A percentile compares a stretch with the other conserved stretches of the same genome.
phyloP scores from a whole-genome alignment of 2,329 filamentous ascomycete genomes.

The Epicoccum sorghinum region DNA sequence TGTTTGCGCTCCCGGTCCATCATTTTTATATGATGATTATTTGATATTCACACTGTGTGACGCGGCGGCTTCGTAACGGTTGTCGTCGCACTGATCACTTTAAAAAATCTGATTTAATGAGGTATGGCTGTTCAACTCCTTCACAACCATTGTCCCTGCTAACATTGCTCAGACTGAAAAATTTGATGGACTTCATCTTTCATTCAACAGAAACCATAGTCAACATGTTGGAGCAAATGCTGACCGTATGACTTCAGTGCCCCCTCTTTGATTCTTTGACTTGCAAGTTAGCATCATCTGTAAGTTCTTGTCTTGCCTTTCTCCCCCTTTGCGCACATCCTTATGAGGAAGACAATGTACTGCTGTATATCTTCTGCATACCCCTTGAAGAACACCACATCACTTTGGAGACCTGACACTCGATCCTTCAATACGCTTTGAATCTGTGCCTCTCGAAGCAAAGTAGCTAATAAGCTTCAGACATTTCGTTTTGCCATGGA shows the following conservation, averaged over 20 bases:
- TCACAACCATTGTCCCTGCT: conserved; percentile 19
- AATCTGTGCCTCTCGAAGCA: neutral
- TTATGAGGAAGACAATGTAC: conserved; percentile 66
- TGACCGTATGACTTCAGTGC: conserved; percentile 28
- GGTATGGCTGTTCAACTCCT: conserved; percentile 46
- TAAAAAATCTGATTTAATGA: conserved; percentile 77
- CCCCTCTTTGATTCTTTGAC: neutral
- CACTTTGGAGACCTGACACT: conserved; percentile 70
- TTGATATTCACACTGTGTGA: conserved; percentile 75
- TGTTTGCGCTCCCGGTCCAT: conserved; percentile 49
- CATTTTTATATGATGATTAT: conserved; percentile 64
- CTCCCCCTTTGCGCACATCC: conserved; percentile 16
- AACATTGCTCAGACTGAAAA: conserved; percentile 42
- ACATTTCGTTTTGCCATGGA: neutral
- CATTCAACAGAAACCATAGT: conserved; percentile 16
- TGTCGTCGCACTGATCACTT: conserved; percentile 62
- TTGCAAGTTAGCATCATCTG: conserved; percentile 5
- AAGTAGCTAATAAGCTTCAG: conserved; percentile 7
- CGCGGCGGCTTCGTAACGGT: conserved; percentile 57
- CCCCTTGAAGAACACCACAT: conserved; percentile 64
- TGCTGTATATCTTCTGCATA: conserved; percentile 70
- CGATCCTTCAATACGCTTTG: neutral
- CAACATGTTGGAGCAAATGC: conserved; percentile 20
- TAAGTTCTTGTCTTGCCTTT: conserved; percentile 19
- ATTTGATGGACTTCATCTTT: conserved; percentile 42